Evolutionary conservation across 805 yeast genomes (phyloP), one percentile per base, ranked within the genome.

Genomic region (Wickerhamiella australiensis): DNA sequence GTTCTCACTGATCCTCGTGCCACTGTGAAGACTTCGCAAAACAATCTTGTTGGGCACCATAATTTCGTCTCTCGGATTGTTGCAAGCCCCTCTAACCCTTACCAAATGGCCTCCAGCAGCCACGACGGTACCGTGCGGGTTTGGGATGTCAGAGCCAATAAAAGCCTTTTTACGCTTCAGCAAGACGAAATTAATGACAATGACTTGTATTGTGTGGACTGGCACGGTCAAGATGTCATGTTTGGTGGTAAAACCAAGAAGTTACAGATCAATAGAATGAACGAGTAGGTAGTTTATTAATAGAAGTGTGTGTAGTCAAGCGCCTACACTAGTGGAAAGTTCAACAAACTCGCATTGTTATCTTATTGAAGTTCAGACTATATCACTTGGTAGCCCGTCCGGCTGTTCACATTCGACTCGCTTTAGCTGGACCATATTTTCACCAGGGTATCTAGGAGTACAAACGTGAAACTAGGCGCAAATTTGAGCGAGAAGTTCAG

Each of bases 161-260:
- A 79, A 59, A 74, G 92, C 11, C 70, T 92, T 69, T 86, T 83
- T 65, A 84, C 94, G 5, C 78, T 92, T 45, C 76, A 82, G 13
- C 82, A 85, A 60, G 66, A 68, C 2, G 68, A 68, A 9, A 68
- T 66, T 27, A 57, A 55, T 12, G 58, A 74, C 48, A 70, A 74
- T 45, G 86, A 88, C 61, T 88, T 90, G 20, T 85, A 87, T 63
- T 85, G 84, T 27, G 90, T 86, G 47, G 80, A 77, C 58, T 92
- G 97, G 97, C 81, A 81, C 57, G 61, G 63, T 27, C 76, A 82
- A 51, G 95, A 96, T 42, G 83, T 92, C 54, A 77, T 86, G 36
- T 81, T 94, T 66, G 97, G 92, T 59, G 98, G 97, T 56, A 82
- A 82, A 65, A 96, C 88, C 67, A 92, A 90, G 66, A 82, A 85